Conservation (phyloP, 768 basidiomycete genomes). For the Suillus ampliporus region DNA sequence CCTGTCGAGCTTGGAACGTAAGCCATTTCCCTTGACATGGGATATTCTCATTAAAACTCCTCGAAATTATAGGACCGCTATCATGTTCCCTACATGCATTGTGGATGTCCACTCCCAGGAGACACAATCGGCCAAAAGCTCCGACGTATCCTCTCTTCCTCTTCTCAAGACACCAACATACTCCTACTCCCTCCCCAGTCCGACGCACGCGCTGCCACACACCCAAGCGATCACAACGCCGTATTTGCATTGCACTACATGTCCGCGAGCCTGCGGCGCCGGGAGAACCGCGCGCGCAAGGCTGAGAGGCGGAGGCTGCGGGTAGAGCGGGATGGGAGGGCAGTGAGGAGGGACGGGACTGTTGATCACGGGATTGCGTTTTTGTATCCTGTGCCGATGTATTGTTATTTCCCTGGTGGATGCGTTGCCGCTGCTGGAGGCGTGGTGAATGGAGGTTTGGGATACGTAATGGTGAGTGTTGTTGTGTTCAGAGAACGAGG, state of each 20-base stretch:
- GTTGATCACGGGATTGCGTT: constrained; percentile 40
- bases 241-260: constrained; percentile 42
- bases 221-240: constrained; percentile 59
- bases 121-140: constrained; percentile 53
- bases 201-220: constrained; percentile 48
- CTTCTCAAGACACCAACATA: constrained; percentile 10
- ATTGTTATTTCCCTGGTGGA: constrained; percentile 28
- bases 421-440: constrained; percentile 16
- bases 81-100: constrained; percentile 57
- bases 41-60: neutral
- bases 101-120: constrained; percentile 60
- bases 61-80: constrained; percentile 46
- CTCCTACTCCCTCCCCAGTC: constrained; percentile 38
- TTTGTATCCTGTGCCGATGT: constrained; percentile 45
- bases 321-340: constrained; percentile 28
- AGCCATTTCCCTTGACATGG: constrained; percentile 15
- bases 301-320: constrained; percentile 30
- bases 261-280: constrained; percentile 25
- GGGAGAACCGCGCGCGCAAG: constrained; percentile 31
- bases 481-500: neutral
- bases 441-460: constrained; percentile 6
- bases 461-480: constrained; percentile 11
- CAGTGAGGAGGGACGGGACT: constrained; percentile 10
- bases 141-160: constrained; percentile 30
- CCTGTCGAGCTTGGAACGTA: constrained; percentile 55